Evolutionary conservation across 768 basidiomycete genomes (phyloP), one percentile per base, ranked within the genome.

Genomic region (Termitomyces sp.): DNA sequence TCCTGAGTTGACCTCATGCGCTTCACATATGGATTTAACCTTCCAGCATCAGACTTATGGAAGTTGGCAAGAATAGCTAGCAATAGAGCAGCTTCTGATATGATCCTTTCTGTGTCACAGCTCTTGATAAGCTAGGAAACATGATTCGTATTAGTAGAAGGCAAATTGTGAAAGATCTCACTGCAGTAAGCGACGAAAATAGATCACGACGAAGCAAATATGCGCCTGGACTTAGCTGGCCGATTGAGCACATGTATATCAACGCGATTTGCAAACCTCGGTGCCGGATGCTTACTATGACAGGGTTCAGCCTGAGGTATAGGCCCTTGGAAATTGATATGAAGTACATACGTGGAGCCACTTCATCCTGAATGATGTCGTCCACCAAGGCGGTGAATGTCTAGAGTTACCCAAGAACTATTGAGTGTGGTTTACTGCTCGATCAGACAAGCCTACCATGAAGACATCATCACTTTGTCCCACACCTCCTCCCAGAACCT

Each of bases 21-120:
- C 28, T 79, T 79, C 9, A 88, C 74, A 66, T 87, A 89, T 1
- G 82, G 82, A 68, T 90, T 90, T 41, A 87, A 77, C 62, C 80
- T 86, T 10, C 85, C 82, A 10, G 85, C 86, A 65, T 88, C 87
- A 0, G 86, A 86, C 65, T 84, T 87, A 68, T 89, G 88, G 67
- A 84, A 90, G 64, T 87, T 88, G 55, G 83, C 83, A 2, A 90
- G 77, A 36, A 88, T 70, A 12, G 82, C 76, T n/a, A 88, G 76
- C 6, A 89, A 71, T 6, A 88, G 72, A 0, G 77, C 71, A 1
- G 84, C 82, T 65, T 88, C 86, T 56, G 86, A 84, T 0, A 84
- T 78, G 66, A 72, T 86, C 51, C 76, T 74, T 61, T 80, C 79
- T 4, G 80, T 87, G 23, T 81, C 79, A 1, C 77, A 79, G 10